These are phyloP conservation scores for Colletotrichum karsti DNA, from an alignment of 2,329 filamentous ascomycete species.

Conservation along the genomic window DNA sequence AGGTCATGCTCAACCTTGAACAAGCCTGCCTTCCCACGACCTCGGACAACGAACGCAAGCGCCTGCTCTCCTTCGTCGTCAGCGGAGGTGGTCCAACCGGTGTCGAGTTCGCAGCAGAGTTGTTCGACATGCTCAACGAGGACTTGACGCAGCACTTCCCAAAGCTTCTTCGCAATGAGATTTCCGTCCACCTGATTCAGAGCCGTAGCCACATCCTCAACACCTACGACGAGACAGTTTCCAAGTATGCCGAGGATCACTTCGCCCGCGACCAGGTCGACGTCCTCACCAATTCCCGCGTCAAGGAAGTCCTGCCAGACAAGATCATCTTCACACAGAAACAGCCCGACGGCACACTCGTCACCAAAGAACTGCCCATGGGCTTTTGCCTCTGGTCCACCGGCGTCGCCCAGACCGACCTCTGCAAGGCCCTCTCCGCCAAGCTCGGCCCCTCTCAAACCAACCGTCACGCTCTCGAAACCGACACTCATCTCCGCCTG, in stretches of 20 bases:
- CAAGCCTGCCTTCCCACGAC: constrained; percentile 93
- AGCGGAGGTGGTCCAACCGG: constrained; percentile 95
- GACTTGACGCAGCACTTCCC: constrained; percentile 88
- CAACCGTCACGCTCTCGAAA: constrained; percentile 92
- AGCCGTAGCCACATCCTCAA: constrained; percentile 95
- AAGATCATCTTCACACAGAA: constrained; percentile 91
- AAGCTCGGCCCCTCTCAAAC: constrained; percentile 81
- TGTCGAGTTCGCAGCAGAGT: constrained; percentile 95
- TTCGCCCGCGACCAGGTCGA: constrained; percentile 93
- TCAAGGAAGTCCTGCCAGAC: constrained; percentile 86
- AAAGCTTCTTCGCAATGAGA: constrained; percentile 91
- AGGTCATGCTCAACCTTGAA: constrained; percentile 89
- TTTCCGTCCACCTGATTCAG: constrained; percentile 97
- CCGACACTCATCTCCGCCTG: constrained; percentile 90
- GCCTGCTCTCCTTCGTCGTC: constrained; percentile 93
- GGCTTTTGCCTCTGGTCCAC: constrained; percentile 99
- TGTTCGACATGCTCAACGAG: constrained; percentile 96
- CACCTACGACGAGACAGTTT: constrained; percentile 96
- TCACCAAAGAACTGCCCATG: constrained; percentile 94
- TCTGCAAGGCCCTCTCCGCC: constrained; percentile 79
- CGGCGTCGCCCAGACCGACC: constrained; percentile 85
- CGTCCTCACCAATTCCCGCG: constrained; percentile 90
- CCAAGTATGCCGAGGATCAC: constrained; percentile 88
- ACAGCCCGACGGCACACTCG: constrained; percentile 71
- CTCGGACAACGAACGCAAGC: constrained; percentile 83